Base-by-base conservation (phyloP, 176 grass and related monocot species). In the Aegilops speltoides region DNA sequence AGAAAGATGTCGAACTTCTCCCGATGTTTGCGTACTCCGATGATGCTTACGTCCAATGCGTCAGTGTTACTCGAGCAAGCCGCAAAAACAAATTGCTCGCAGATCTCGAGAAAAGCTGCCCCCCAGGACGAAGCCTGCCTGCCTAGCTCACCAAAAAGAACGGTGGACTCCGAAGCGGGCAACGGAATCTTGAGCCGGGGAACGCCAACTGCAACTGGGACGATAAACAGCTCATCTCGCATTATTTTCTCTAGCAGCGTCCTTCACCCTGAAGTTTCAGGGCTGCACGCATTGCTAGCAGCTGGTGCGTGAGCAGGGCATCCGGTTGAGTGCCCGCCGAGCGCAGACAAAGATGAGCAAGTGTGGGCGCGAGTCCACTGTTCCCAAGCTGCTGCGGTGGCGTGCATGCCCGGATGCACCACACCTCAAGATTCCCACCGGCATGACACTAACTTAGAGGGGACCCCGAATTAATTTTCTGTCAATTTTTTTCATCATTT, bases 81-180 rank as follows among this genome's bases (percentile, higher is more conserved):
- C 26, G 64, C 7, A 26, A 46, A 48, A 76, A 84, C 57, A 76
- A 76, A 33, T 13, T 46, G 0, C 2, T 57, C 23, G 31, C 52
- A 13, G 65, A 89, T 89, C 82, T 89, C 82, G 7, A 89, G 57
- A 38, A 79, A 79, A 64, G 56, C 82, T 84, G 87, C 67, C 61
- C 45, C 87, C 87, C 76, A 50, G 66, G 41, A 73, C 76, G 87
- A 84, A 80, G 82, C 87, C 66, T 73, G 50, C 79, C 70, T 37
- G 81, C 37, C 50, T 73, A 15, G 7, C 46, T 68, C 33, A 4
- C 38, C 25, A 46, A 31, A 64, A 86, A 71, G 10, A 73, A 45
- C 37, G 2, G 20, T 24, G 69, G 1, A 23, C 38, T 12, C 9
- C 28, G 6, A 73, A 26, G 56, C 40, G 48, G 66, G 23, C 0